phyloP scores from a whole-genome alignment of 1,139 yeast genomes.

The Blastobotrys petasosporus region DNA sequence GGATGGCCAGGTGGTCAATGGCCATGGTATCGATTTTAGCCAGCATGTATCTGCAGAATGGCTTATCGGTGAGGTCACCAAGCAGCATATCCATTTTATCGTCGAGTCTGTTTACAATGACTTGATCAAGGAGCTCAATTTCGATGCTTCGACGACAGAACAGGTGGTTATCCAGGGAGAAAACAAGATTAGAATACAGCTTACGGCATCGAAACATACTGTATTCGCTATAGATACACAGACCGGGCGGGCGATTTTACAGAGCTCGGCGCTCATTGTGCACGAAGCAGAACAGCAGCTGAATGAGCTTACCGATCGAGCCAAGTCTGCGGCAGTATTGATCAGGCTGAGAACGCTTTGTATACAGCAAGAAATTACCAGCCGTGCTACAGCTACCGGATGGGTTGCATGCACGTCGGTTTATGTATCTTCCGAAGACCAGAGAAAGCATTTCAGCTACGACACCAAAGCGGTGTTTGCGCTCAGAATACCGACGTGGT shows the following conservation, averaged over 20 bases:
- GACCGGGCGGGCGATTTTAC: slow-evolving; percentile 31
- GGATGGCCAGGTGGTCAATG: slow-evolving; percentile 42
- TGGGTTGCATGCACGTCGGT: slow-evolving; percentile 30
- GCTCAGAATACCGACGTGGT: slow-evolving; percentile 32
- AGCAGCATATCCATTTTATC: slow-evolving; percentile 27
- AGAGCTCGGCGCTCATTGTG: slow-evolving; percentile 29
- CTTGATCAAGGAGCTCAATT: slow-evolving; percentile 11
- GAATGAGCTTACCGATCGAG: slow-evolving; percentile 27
- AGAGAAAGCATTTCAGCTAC: slow-evolving; percentile 22
- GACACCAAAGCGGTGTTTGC: slow-evolving; percentile 27
- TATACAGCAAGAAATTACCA: slow-evolving; percentile 31
- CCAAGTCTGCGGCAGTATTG: slow-evolving; percentile 25
- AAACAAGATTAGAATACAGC: slow-evolving; percentile 21
- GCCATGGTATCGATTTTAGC: slow-evolving; percentile 24
- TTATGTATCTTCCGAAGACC: slow-evolving; percentile 23
- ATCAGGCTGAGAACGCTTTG: slow-evolving; percentile 29
- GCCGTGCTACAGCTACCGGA: slow-evolving; percentile 31
- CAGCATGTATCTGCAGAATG: slow-evolving; percentile 27
- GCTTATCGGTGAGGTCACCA: slow-evolving; percentile 26
- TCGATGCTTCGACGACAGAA: slow-evolving; percentile 1
- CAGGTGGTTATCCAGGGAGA: slow-evolving; percentile 14
- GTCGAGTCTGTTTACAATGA: slow-evolving; percentile 23
- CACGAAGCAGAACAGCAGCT: slow-evolving; percentile 29
- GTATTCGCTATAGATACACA: slow-evolving; percentile 29
- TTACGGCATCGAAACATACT: slow-evolving; percentile 26